Evolutionary conservation across 2,329 filamentous ascomycete genomes (phyloP).

Genomic region (Talaromyces sp.): DNA sequence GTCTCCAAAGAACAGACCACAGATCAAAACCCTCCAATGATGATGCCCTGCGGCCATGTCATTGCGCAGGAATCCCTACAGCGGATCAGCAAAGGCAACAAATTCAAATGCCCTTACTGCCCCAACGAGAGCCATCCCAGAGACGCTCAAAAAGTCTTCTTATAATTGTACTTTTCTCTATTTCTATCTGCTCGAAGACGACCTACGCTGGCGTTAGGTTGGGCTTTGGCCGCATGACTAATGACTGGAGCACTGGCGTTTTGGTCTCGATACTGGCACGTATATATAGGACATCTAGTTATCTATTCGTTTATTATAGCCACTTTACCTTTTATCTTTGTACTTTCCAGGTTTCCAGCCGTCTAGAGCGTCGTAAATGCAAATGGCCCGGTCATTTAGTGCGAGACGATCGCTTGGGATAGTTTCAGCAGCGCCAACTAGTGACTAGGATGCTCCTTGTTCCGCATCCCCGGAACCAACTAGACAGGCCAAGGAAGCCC

Average conservation of each 20-base stretch:
- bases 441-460: not conserved
- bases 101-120: constrained; percentile 96
- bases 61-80: constrained; percentile 79
- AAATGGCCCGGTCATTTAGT: not conserved
- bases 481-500: not conserved
- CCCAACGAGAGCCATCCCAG: constrained; percentile 73
- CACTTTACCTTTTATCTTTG: not conserved
- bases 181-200: not conserved
- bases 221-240: not conserved
- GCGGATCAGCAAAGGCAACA: constrained; percentile 68
- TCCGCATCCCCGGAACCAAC: not conserved
- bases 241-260: constrained; percentile 6
- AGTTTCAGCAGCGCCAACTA: not conserved
- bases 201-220: constrained; percentile 1
- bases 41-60: constrained; percentile 93
- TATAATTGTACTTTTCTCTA: constrained; percentile 40
- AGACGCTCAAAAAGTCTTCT: constrained; percentile 68
- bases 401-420: not conserved
- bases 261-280: constrained; percentile 1
- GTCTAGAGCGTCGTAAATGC: not conserved
- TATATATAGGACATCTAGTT: not conserved
- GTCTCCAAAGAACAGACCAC: constrained; percentile 96
- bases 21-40: constrained; percentile 89
- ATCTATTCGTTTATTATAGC: not conserved
- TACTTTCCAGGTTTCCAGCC: not conserved